Percentiles rank a stretch among this genome's conserved stretches.
Evolutionary conservation across 768 basidiomycete species (phyloP).

Genomic region (Psilocybe cubensis): DNA sequence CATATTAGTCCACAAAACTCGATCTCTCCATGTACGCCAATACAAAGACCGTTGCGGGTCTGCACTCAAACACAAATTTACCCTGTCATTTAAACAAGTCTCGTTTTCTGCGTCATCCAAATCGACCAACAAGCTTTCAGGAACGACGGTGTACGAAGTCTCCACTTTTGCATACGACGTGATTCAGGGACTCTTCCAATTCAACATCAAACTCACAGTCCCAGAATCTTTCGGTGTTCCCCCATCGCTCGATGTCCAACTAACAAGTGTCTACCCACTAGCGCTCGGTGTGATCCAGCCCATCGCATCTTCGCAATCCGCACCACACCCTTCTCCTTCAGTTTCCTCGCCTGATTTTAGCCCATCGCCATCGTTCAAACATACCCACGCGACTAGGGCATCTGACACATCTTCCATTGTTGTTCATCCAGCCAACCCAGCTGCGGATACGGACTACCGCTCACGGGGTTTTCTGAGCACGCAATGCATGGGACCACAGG

Average conservation of each 20-base stretch:
- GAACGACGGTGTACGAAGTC: conserved; percentile 24
- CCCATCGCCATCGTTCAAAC: conserved; percentile 16
- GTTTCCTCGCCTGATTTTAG: conserved; percentile 15
- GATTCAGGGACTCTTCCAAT: conserved; percentile 56
- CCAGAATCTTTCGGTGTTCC: conserved; percentile 18
- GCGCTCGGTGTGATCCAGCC: conserved; percentile 23
- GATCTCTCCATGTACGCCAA: conserved; percentile 51
- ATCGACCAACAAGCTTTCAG: conserved; percentile 1
- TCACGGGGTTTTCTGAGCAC: conserved; percentile 55
- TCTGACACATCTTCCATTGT: background rate
- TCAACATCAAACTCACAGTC: conserved; percentile 31
- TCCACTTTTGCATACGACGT: conserved; percentile 49
- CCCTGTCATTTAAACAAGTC: conserved; percentile 46
- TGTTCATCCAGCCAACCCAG: background rate
- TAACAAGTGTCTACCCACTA: conserved; percentile 49
- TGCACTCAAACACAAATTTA: conserved; percentile 25
- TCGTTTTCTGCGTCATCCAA: conserved; percentile 39
- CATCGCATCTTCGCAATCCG: conserved; percentile 10
- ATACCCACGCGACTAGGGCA: conserved; percentile 5
- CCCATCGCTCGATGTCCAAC: conserved; percentile 44
- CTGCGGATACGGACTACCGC: conserved; percentile 2
- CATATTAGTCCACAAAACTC: conserved; percentile 54
- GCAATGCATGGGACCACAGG: conserved; percentile 49
- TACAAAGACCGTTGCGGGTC: conserved; percentile 4
- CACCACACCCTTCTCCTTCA: background rate